Conservation (phyloP, 108 stramenopile species). For the Thalassiosira profunda region DNA sequence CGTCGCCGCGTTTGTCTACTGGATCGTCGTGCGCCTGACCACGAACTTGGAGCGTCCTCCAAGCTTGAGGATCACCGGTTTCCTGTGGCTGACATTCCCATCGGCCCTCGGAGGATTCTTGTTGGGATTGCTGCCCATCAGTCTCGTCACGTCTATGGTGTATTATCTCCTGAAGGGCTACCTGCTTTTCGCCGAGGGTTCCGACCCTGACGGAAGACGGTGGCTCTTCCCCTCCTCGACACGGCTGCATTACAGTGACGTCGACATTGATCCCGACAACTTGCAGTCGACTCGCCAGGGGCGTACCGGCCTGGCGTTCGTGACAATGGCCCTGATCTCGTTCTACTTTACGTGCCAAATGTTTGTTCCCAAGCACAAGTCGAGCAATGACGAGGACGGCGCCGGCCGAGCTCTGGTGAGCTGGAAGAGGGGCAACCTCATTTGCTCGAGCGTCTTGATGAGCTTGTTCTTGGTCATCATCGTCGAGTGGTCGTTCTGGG, state of each 20-base stretch:
- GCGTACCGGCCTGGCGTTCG: conserved; percentile 77
- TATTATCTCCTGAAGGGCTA: conserved; percentile 44
- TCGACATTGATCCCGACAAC: conserved; percentile 48
- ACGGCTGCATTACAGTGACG: conserved; percentile 63
- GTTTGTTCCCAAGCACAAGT: conserved; percentile 70
- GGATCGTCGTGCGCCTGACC: conserved; percentile 67
- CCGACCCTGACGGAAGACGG: conserved; percentile 23
- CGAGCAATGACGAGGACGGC: conserved; percentile 38
- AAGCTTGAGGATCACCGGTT: conserved; percentile 54
- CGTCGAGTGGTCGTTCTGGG: conserved; percentile 84
- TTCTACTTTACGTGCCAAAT: conserved; percentile 52
- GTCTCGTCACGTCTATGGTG: conserved; percentile 49
- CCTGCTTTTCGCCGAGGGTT: conserved; percentile 16
- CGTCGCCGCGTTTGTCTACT: conserved; percentile 53
- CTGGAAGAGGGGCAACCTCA: conserved; percentile 75
- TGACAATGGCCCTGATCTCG: conserved; percentile 56
- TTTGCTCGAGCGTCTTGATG: conserved; percentile 68
- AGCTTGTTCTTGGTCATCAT: conserved; percentile 68
- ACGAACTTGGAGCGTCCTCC: conserved; percentile 73
- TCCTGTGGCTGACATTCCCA: conserved; percentile 66
- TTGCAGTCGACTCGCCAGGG: conserved; percentile 57
- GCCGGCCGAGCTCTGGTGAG: conserved; percentile 32
- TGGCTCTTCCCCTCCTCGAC: conserved; percentile 28
- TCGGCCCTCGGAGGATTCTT: conserved; percentile 68
- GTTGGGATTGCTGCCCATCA: conserved; percentile 70